A percentile compares a stretch with the other conserved stretches of the same genome.
Conservation (phyloP, 2,329 filamentous ascomycete species). For the Fusarium robinianum region DNA sequence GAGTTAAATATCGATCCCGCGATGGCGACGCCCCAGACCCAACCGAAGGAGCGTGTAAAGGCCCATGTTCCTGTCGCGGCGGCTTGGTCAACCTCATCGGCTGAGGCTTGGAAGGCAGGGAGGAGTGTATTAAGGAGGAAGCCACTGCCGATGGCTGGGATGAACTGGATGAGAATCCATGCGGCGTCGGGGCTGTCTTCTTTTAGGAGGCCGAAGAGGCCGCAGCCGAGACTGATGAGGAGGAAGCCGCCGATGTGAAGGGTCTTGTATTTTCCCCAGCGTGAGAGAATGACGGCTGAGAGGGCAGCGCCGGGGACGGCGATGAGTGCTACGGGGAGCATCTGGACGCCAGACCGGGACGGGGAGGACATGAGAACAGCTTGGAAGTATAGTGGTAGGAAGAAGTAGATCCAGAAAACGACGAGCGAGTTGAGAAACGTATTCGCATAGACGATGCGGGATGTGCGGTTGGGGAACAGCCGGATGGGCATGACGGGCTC, state of each 20-base stretch:
- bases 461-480: conserved; percentile 29
- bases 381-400: conserved; percentile 54
- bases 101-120: conserved; percentile 47
- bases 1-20: conserved; percentile 48
- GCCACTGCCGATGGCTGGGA: conserved; percentile 48
- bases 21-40: conserved; percentile 52
- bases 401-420: conserved; percentile 46
- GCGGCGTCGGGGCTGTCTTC: conserved; percentile 37
- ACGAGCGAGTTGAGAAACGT: conserved; percentile 31
- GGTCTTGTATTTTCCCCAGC: conserved; percentile 40
- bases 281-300: conserved; percentile 37
- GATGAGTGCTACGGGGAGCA: conserved; percentile 40
- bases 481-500: conserved; percentile 36
- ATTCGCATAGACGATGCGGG: conserved; percentile 29
- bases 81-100: conserved; percentile 43
- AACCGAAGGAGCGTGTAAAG: conserved; percentile 51
- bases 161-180: conserved; percentile 48
- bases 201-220: conserved; percentile 47
- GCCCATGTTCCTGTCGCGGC: conserved; percentile 45
- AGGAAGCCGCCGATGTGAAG: conserved; percentile 45
- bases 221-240: conserved; percentile 47
- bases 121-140: conserved; percentile 49
- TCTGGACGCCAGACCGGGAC: conserved; percentile 38
- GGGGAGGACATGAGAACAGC: conserved; percentile 43
- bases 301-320: conserved; percentile 37